Evolutionary conservation across 306 rosid genomes (phyloP).

Genomic region (Mucuna pruriens): DNA sequence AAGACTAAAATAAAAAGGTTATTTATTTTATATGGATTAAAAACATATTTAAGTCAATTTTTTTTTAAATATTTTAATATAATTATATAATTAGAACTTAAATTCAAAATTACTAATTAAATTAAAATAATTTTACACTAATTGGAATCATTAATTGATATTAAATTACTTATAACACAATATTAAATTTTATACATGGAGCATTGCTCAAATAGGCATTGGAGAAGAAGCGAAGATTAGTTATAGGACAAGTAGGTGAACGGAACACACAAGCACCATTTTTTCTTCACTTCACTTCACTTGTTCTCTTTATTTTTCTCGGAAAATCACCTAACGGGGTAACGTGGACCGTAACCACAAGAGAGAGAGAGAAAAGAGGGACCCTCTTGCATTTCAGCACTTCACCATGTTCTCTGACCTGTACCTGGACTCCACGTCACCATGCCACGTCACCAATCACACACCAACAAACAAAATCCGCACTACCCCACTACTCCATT

Average conservation of each 20-base stretch:
- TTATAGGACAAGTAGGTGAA: constrained; percentile 25
- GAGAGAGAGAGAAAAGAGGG: not conserved
- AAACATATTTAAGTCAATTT: no score
- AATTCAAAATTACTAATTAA: no score
- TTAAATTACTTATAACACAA: not conserved
- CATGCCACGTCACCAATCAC: constrained; percentile 21
- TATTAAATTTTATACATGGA: not conserved
- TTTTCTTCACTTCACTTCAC: constrained; percentile 12
- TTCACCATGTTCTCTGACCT: constrained; percentile 9
- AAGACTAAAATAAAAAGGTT: no score
- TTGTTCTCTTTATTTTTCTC: not conserved
- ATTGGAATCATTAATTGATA: no score
- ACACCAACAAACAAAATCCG: not conserved
- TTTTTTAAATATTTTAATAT: no score
- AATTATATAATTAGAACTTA: no score
- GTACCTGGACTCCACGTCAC: constrained; percentile 4
- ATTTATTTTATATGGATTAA: no score
- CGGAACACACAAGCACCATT: constrained; percentile 16
- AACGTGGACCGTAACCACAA: constrained; percentile 29
- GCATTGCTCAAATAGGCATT: not conserved
- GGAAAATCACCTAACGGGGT: constrained; percentile 2
- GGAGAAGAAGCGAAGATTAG: constrained; percentile 11
- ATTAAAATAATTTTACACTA: no score
- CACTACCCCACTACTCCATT: not conserved
- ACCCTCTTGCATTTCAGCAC: not conserved